A percentile compares a stretch with the other conserved stretches of the same genome.
phyloP scores from a whole-genome alignment of 306 rosid species.

The Cucurbita pepo region DNA sequence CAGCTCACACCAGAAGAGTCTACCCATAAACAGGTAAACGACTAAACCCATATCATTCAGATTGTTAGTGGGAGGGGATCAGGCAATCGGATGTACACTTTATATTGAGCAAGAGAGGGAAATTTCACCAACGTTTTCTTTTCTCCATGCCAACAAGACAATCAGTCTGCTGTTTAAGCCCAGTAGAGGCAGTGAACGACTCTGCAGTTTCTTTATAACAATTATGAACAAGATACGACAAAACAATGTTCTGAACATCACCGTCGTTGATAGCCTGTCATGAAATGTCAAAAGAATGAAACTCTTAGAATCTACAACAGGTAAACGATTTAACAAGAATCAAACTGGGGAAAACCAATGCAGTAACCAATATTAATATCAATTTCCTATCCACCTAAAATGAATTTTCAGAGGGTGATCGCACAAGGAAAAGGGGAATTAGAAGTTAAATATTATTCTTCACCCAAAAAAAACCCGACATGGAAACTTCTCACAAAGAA shows the following conservation, averaged over 20 bases:
- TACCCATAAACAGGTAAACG: not conserved
- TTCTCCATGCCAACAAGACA: slow-evolving; percentile 59
- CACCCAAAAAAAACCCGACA: not conserved
- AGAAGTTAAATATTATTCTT: not conserved
- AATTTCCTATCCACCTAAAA: not conserved
- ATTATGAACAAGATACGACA: slow-evolving; percentile 79
- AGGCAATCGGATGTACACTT: not conserved
- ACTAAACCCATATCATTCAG: not conserved
- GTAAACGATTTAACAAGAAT: not conserved
- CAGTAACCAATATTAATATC: not conserved
- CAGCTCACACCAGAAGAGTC: not conserved
- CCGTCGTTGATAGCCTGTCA: slow-evolving; percentile 55
- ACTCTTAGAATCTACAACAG: not conserved
- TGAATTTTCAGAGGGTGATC: not conserved
- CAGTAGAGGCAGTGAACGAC: slow-evolving; percentile 56
- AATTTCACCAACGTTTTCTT: slow-evolving; percentile 51
- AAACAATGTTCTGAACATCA: slow-evolving; percentile 48
- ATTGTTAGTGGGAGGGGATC: not conserved
- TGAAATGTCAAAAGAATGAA: not conserved
- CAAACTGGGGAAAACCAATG: not conserved
- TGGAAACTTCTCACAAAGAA: not conserved
- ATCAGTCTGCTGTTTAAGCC: slow-evolving; percentile 48
- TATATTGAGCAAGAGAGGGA: not conserved
- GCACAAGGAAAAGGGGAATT: not conserved
- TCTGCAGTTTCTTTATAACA: slow-evolving; percentile 68